Percentiles rank a stretch among this genome's conserved stretches.
phyloP scores from a whole-genome alignment of 768 basidiomycete species.

The Saitozyma sp. region DNA sequence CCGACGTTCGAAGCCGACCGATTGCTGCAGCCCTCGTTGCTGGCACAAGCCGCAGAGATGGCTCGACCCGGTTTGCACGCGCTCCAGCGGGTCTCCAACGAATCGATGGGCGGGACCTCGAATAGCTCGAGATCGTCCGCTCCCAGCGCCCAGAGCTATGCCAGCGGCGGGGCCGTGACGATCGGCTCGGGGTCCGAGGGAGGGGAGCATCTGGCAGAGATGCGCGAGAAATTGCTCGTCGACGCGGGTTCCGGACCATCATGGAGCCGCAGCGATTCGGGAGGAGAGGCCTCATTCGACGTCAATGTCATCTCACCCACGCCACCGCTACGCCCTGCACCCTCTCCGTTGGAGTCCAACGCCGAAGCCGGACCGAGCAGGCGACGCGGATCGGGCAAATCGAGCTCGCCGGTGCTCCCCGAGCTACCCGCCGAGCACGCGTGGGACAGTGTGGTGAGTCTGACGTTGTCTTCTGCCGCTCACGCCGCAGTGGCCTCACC shows the following conservation, averaged over 20 bases:
- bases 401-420: slow-evolving; percentile 3
- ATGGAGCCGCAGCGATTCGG: neutral
- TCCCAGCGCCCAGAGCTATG: neutral
- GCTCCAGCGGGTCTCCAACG: slow-evolving; percentile 24
- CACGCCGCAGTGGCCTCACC: neutral
- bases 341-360: slow-evolving; percentile 1
- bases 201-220: slow-evolving; percentile 36
- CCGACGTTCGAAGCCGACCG: neutral
- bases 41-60: neutral
- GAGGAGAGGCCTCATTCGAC: slow-evolving; percentile 6
- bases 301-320: slow-evolving; percentile 29
- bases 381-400: slow-evolving; percentile 5
- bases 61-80: slow-evolving; percentile 19
- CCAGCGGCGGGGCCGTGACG: slow-evolving; percentile 1
- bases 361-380: neutral
- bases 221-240: slow-evolving; percentile 28
- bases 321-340: slow-evolving; percentile 28
- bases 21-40: too few relatives aligned
- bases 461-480: neutral
- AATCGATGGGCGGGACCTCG: slow-evolving; percentile 14
- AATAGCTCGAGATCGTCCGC: neutral
- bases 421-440: slow-evolving; percentile 26
- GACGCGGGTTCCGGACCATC: slow-evolving; percentile 7
- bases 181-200: slow-evolving; percentile 19
- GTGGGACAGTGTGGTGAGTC: slow-evolving; percentile 47